phyloP scores from a whole-genome alignment of 108 stramenopile genomes.

The Stephanodiscus triporus region DNA sequence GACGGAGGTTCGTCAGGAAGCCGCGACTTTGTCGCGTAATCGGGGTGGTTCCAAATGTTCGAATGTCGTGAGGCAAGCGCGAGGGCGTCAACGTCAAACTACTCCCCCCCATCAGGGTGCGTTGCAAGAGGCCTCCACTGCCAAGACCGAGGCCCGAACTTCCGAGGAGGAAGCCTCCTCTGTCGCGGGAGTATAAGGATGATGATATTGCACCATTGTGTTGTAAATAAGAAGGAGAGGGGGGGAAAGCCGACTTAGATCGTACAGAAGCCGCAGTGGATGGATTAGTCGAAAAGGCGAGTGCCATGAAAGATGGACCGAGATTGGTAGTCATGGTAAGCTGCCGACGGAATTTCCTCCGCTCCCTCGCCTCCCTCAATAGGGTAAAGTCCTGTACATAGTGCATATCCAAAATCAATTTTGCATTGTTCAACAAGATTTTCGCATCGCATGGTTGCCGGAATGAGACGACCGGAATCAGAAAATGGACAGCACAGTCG shows the following conservation, averaged over 20 bases:
- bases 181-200: background rate
- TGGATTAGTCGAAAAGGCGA: background rate
- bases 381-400: conserved; percentile 71
- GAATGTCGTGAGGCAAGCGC: background rate
- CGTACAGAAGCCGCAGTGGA: conserved; percentile 10
- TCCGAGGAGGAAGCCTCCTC: background rate
- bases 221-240: background rate
- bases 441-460: background rate
- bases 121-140: background rate
- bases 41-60: background rate
- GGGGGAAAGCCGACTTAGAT: conserved; percentile 1
- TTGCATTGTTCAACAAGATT: background rate
- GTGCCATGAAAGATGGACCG: background rate
- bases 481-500: too few relatives aligned
- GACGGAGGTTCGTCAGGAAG: conserved; percentile 38
- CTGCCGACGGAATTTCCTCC: conserved; percentile 20
- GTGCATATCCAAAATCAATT: too few relatives aligned
- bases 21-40: conserved; percentile 21
- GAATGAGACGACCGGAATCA: background rate
- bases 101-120: background rate
- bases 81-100: background rate
- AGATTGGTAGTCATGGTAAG: background rate
- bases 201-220: background rate
- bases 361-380: conserved; percentile 57
- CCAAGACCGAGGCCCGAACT: background rate